Base-by-base conservation (phyloP, 495 filamentous ascomycete species). In the Penicillium bovifimosum region DNA sequence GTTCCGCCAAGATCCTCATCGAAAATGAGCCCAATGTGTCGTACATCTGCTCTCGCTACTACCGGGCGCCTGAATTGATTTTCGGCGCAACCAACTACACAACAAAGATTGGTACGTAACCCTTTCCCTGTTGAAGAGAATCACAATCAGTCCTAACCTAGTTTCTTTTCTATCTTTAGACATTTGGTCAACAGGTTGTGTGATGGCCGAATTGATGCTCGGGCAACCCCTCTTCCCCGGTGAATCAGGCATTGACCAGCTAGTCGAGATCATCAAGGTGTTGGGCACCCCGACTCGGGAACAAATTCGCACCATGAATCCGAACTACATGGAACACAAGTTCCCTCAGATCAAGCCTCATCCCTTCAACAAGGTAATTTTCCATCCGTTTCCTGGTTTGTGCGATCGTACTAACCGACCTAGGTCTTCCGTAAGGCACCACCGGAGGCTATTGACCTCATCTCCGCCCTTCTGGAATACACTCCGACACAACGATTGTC, bases 251-350 rank as follows among this genome's bases (percentile, higher is more conserved):
- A 98, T 98, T 68, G 93, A 98, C 69, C 93, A 99, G 67, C 80
- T 97, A 31, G 93, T 99, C 18, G 93, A 99, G 71, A 97, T 99
- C 65, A 99, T 99, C 80, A 99, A 97, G 75, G 93, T 99, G 48
- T 79, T 99, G 50, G 93, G 93, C 18, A 99, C 93, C 13, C 93
- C 95, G 11, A 96, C 93, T n/a, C 80, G 93, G 17, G 93, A 99
- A 61, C 93, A 99, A 62, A 99, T 99, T 64, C 89, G 93, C 48
- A 99, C 93, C 41, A 99, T 99, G 95, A 99, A 99, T 67, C 95
- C 93, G 46, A 99, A 99, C 71, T 97, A 99, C 71, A 99, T 99
- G 93, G 93, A 97, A 72, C 93, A 99, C 73, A 97, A 97, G 73
- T 99, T 99, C 66, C 95, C 93, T 36, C 93, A 99, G 66, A 99